Base-by-base conservation (phyloP, 176 grass and related monocot species). In the Oryza officinalis region DNA sequence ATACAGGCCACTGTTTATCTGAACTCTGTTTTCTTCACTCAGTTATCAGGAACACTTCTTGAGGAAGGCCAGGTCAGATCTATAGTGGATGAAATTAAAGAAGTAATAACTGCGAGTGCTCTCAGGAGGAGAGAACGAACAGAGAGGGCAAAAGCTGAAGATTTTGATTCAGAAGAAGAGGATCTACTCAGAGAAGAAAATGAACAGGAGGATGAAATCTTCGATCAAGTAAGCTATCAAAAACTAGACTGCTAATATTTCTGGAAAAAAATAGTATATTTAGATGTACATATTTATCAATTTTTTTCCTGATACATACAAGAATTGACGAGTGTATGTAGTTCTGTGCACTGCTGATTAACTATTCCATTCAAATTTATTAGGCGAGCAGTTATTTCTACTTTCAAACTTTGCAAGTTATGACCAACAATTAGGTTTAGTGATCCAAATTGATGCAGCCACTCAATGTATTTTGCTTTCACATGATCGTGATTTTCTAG, bases 181-280 rank as follows among this genome's bases (percentile, higher is more conserved):
- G 93, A 94, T 71, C 52, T 94, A 17, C 85, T 94, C 52, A 87
- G 90, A 80, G 93, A 92, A 90, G 93, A 94, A 90, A 94, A 94
- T 8, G 93, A 94, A 80, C 89, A 90, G 82, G 93, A 94, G 79
- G 93, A 94, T 86, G 93, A 94, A 81, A 91, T 94, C 10, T 92
- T 94, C 77, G 89, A 94, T 79, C 93, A 94, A 82, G 92, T 94
- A 85, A 86, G 74, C 68, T 79, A 50, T 44, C 10, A 0, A 86
- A 86, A 33, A 77, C 45, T 82, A 45, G 18, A 65, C 11, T 27
- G 8, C 81, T 59, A 59, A 8, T 28, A 71, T 33, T 82, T 49
- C 46, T 57, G 61, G 26, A 79, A 38, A 83, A 83, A 72, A 45
- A 4, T 32, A 67, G 14, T 33, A 46, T 72, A 72, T 31, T 18